These are phyloP conservation scores for Cicer arietinum DNA, from an alignment of 306 rosid species.

Conservation along the genomic window DNA sequence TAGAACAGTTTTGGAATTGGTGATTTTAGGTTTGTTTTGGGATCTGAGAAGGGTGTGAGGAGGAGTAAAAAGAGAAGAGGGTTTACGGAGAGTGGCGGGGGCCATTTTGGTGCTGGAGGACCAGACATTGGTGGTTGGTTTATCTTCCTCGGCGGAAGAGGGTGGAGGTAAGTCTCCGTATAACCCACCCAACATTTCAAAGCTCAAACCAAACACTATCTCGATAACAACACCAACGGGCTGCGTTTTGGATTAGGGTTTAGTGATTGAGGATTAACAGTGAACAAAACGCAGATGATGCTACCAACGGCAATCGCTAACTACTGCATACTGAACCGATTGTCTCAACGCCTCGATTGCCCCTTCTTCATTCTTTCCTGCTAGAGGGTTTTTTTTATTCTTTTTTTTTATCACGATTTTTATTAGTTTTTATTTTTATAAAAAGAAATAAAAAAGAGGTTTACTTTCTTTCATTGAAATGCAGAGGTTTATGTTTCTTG, in stretches of 20 bases:
- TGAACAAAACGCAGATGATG: too few species aligned
- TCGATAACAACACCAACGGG: background rate
- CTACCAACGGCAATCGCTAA: too few species aligned
- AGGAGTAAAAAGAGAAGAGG: slow-evolving; percentile 72
- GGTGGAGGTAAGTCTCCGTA: slow-evolving; percentile 99
- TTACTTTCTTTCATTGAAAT: too few species aligned
- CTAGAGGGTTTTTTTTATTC: background rate
- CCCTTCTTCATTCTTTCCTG: background rate
- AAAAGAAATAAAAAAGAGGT: too few species aligned
- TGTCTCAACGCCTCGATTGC: background rate
- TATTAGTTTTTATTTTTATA: too few species aligned
- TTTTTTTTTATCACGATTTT: background rate
- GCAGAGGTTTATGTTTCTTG: too few species aligned
- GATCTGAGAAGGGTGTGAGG: slow-evolving; percentile 71
- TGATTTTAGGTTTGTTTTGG: slow-evolving; percentile 63
- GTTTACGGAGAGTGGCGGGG: slow-evolving; percentile 89
- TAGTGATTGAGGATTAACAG: background rate
- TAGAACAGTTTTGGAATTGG: slow-evolving; percentile 17
- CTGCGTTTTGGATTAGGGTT: slow-evolving; percentile 19
- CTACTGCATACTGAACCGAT: background rate
- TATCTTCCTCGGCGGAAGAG: slow-evolving; percentile 90
- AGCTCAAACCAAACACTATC: background rate
- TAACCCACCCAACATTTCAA: slow-evolving; percentile 84
- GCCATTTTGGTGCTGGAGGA: slow-evolving; percentile 95
- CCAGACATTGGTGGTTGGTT: slow-evolving; percentile 87